Evolutionary conservation across 2,329 filamentous ascomycete genomes (phyloP).

Genomic region (Colletotrichum aenigma): DNA sequence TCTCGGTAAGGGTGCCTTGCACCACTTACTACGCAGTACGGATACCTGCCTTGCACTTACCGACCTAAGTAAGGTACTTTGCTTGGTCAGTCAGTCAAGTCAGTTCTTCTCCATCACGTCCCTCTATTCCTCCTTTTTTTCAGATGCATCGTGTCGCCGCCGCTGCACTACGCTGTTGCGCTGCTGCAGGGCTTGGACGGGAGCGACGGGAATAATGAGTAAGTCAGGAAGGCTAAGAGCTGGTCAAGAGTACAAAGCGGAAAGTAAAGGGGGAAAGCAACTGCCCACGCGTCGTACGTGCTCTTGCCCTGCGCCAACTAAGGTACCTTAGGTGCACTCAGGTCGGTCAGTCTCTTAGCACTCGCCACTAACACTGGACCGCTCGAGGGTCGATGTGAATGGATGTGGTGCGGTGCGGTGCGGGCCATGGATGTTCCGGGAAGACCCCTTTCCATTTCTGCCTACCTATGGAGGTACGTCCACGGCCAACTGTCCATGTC

Average conservation of each 20-base stretch:
- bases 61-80: not conserved
- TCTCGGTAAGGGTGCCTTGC: not conserved
- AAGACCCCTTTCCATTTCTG: not conserved
- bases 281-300: not conserved
- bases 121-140: not conserved
- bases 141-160: not conserved
- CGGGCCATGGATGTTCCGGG: slow-evolving; percentile 10
- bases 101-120: not conserved
- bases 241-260: not conserved
- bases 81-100: not conserved
- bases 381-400: not conserved
- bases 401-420: not conserved
- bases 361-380: not conserved
- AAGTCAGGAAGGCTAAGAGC: not conserved
- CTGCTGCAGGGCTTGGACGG: not conserved
- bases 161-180: not conserved
- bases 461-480: not conserved
- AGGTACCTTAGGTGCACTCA: not conserved
- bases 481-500: not conserved
- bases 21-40: not conserved
- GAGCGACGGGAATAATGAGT: not conserved
- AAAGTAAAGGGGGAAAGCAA: not conserved
- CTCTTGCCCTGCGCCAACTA: not conserved
- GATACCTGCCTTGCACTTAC: not conserved
- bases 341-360: not conserved